Conservation (phyloP, 352 stramenopile genomes). For the Paralagenidium karlingii region DNA sequence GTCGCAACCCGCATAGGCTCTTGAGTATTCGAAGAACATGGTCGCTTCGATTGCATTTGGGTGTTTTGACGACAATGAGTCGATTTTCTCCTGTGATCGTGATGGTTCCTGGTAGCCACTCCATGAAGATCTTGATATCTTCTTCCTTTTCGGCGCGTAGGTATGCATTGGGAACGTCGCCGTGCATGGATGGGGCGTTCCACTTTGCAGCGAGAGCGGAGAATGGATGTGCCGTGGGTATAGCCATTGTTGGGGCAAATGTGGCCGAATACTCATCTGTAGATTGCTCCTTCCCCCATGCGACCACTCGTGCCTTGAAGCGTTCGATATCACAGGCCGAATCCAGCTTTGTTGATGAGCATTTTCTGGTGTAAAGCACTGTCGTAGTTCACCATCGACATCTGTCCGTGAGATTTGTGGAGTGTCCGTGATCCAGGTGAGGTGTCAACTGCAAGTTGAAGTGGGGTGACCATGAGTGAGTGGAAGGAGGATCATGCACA, state of each 20-base stretch:
- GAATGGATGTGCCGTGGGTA: not conserved
- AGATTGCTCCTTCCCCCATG: not conserved
- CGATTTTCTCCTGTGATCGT: no score
- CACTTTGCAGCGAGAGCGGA: not conserved
- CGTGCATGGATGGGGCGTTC: not conserved
- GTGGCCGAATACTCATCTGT: not conserved
- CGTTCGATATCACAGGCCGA: not conserved
- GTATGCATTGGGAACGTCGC: slow-evolving; percentile 1
- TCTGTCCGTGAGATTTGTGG: no score
- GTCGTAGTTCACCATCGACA: no score
- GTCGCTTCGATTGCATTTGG: no score
- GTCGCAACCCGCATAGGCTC: slow-evolving; percentile 1
- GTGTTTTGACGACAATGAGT: no score
- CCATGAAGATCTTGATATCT: slow-evolving; percentile 4
- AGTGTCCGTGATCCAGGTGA: no score
- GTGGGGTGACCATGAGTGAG: no score
- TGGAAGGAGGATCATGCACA: no score
- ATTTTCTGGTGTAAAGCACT: no score
- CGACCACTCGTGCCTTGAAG: slow-evolving; percentile 2
- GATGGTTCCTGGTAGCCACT: not conserved
- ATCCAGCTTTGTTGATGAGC: no score
- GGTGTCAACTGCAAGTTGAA: no score
- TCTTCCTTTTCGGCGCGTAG: not conserved
- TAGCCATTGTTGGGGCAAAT: not conserved
- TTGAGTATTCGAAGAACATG: slow-evolving; percentile 1